A percentile compares a stretch with the other conserved stretches of the same genome.
Conservation (phyloP, 2,329 filamentous ascomycete genomes). For the Alternaria sp. region DNA sequence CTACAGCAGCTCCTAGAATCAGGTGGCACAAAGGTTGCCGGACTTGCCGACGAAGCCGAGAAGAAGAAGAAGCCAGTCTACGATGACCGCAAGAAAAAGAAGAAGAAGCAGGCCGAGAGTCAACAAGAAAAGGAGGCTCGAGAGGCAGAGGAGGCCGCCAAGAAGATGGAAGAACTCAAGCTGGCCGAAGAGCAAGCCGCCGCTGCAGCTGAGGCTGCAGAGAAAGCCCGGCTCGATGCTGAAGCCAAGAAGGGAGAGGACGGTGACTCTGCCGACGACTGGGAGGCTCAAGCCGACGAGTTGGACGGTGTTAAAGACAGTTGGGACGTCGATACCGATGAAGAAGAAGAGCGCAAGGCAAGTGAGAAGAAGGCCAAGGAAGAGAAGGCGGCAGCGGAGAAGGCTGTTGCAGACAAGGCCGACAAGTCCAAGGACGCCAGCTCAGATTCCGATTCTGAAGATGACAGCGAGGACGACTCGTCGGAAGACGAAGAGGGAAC, state of each 20-base stretch:
- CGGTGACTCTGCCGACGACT: slow-evolving; percentile 76
- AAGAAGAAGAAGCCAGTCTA: slow-evolving; percentile 83
- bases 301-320: slow-evolving; percentile 87
- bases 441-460: slow-evolving; percentile 52
- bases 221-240: slow-evolving; percentile 63
- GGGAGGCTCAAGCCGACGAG: slow-evolving; percentile 81
- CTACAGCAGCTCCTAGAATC: slow-evolving; percentile 85
- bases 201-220: slow-evolving; percentile 78
- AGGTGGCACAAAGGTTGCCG: slow-evolving; percentile 69
- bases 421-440: slow-evolving; percentile 26
- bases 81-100: slow-evolving; percentile 82
- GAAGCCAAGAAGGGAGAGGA: slow-evolving; percentile 69
- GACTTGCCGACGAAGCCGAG: slow-evolving; percentile 63
- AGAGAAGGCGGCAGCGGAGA: slow-evolving; percentile 37
- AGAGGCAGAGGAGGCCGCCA: slow-evolving; percentile 64
- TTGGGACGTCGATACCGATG: slow-evolving; percentile 88
- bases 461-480: slow-evolving; percentile 64
- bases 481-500: slow-evolving; percentile 76
- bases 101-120: slow-evolving; percentile 70
- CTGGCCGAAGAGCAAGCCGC: slow-evolving; percentile 72
- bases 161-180: slow-evolving; percentile 63
- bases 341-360: slow-evolving; percentile 64
- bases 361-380: slow-evolving; percentile 35
- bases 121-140: slow-evolving; percentile 54
- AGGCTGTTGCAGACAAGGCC: slow-evolving; percentile 40